Percentiles rank a stretch among this genome's conserved stretches.
Evolutionary conservation across 116 monocot species (phyloP).

Genomic region (Iris pallida): DNA sequence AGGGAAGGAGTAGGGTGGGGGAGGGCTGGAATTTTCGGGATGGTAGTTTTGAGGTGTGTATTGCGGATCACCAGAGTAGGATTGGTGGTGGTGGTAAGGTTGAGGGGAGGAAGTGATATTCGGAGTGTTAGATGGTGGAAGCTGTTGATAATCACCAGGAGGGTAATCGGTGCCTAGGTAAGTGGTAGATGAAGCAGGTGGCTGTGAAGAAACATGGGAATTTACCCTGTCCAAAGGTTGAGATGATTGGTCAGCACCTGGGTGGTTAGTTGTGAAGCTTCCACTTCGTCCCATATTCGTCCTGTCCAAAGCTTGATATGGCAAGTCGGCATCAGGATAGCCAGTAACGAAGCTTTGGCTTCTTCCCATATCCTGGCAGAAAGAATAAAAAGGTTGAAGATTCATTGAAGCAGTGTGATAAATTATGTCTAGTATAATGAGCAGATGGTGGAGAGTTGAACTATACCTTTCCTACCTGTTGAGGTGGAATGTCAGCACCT

Average conservation of each 20-base stretch:
- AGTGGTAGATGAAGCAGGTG: conserved; percentile 35
- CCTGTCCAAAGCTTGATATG: background rate
- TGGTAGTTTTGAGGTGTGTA: conserved; percentile 30
- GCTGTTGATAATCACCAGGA: conserved; percentile 30
- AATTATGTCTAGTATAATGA: background rate
- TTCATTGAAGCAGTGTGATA: background rate
- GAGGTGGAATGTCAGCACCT: conserved; percentile 23
- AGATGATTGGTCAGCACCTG: conserved; percentile 12
- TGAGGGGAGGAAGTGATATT: conserved; percentile 41
- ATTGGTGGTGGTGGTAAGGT: conserved; percentile 26
- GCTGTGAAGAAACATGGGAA: conserved; percentile 9
- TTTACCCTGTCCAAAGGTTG: conserved; percentile 15
- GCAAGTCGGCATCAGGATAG: conserved; percentile 4
- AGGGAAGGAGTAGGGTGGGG: conserved; percentile 53
- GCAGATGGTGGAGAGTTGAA: background rate
- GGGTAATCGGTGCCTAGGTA: conserved; percentile 34
- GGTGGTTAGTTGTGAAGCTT: conserved; percentile 22
- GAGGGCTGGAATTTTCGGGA: conserved; percentile 27
- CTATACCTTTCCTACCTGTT: conserved; percentile 30
- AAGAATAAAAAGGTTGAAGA: background rate
- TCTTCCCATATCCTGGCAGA: conserved; percentile 14
- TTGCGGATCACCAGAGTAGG: conserved; percentile 34
- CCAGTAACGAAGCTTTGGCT: conserved; percentile 15
- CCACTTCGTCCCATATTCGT: conserved; percentile 13
- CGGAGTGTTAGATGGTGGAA: conserved; percentile 22